These are phyloP conservation scores for Chlorella sp. DNA, from an alignment of 139 green algal species.

Conservation along the genomic window DNA sequence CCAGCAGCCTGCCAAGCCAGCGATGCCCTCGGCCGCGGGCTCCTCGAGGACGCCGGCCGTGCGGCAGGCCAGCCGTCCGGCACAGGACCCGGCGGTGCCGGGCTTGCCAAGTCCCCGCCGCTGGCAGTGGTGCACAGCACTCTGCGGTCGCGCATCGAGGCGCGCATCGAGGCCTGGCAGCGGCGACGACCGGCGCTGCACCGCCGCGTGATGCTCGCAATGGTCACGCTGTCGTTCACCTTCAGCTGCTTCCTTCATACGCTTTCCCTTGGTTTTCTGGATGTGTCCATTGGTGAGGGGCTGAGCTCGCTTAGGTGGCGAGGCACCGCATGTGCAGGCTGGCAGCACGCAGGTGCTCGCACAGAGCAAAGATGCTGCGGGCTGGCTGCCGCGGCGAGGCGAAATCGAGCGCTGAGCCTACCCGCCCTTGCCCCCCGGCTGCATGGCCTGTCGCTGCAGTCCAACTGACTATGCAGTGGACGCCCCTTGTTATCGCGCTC, in stretches of 20 bases:
- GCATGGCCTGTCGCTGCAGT: no score
- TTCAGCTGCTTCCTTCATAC: constrained; percentile 16
- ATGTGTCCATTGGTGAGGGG: constrained; percentile 18
- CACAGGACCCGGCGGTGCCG: not conserved
- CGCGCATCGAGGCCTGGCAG: constrained; percentile 8
- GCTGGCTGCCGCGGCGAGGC: no score
- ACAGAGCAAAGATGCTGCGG: no score
- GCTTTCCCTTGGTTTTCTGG: constrained; percentile 13
- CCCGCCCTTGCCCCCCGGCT: no score
- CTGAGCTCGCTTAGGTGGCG: not conserved
- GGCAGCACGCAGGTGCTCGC: no score
- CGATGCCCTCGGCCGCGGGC: no score
- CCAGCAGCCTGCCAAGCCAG: not conserved
- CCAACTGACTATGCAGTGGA: no score
- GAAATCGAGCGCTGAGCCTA: no score
- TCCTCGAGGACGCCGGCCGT: no score
- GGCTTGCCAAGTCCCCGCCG: not conserved
- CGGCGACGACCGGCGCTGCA: not conserved
- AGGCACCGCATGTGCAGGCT: no score
- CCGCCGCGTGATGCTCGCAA: not conserved
- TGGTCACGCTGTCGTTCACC: not conserved
- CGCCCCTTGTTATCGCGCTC: constrained; percentile 12
- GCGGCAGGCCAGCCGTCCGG: not conserved
- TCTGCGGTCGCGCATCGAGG: not conserved
- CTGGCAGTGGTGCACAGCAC: not conserved